These are phyloP conservation scores for Balakata baccata DNA, from an alignment of 345 rosid genomes.

Conservation along the genomic window DNA sequence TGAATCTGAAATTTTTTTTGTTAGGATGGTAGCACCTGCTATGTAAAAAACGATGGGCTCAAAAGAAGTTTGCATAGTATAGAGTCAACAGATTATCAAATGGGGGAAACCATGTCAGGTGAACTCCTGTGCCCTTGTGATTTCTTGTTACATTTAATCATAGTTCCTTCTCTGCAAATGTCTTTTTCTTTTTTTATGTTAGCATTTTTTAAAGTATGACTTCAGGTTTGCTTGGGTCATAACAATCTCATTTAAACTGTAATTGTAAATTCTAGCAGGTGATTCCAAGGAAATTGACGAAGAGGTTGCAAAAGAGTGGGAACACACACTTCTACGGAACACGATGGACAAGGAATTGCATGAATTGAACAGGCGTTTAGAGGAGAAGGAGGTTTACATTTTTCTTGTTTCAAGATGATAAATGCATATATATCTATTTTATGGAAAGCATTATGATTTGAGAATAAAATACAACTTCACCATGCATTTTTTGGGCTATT, in stretches of 20 bases:
- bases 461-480: too few relatives aligned
- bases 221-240: too few relatives aligned
- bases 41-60: slow-evolving; percentile 73
- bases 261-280: slow-evolving; percentile 37
- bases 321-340: slow-evolving; percentile 86
- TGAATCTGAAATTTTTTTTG: slow-evolving; percentile 17
- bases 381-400: slow-evolving; percentile 88
- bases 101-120: slow-evolving; percentile 73
- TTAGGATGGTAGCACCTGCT: slow-evolving; percentile 71
- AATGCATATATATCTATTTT: slow-evolving; percentile 2
- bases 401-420: slow-evolving; percentile 7
- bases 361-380: slow-evolving; percentile 78
- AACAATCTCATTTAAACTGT: slow-evolving; percentile 10
- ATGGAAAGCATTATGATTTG: background rate
- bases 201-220: too few relatives aligned
- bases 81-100: slow-evolving; percentile 74
- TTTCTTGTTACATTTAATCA: background rate
- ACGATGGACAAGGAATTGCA: slow-evolving; percentile 91
- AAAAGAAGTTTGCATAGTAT: slow-evolving; percentile 80
- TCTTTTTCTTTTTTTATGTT: background rate
- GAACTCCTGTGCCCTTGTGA: slow-evolving; percentile 1
- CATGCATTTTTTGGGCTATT: too few relatives aligned
- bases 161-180: background rate
- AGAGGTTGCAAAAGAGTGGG: slow-evolving; percentile 89
- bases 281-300: slow-evolving; percentile 80